These are phyloP conservation scores for Pleurotus djamor DNA, from an alignment of 768 basidiomycete species.

Conservation along the genomic window DNA sequence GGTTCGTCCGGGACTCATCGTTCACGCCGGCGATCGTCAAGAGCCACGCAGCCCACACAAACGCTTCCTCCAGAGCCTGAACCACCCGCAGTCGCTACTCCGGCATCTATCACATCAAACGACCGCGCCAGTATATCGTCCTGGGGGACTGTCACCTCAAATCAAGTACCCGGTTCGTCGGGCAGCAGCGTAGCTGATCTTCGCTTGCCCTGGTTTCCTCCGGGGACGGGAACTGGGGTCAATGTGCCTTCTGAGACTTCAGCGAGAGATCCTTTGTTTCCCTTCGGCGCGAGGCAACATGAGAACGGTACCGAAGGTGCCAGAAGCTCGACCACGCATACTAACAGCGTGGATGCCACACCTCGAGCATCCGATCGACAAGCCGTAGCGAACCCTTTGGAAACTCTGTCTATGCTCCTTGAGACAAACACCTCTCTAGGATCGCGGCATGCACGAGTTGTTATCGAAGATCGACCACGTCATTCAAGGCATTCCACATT, in stretches of 20 bases:
- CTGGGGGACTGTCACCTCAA: background rate
- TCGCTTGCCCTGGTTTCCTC: background rate
- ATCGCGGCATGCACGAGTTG: slow-evolving; percentile 4
- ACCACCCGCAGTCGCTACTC: background rate
- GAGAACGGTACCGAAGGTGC: slow-evolving; percentile 1
- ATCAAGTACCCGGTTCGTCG: background rate
- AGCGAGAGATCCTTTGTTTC: background rate
- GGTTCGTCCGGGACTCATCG: slow-evolving; percentile 3
- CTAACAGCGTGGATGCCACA: slow-evolving; percentile 4
- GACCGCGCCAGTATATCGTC: slow-evolving; percentile 2
- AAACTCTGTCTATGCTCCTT: slow-evolving; percentile 6
- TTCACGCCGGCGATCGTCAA: slow-evolving; percentile 2
- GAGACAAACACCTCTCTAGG: slow-evolving; percentile 1
- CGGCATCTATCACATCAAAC: background rate
- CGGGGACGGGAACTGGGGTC: background rate
- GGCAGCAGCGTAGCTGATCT: slow-evolving; percentile 6
- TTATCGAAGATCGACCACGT: slow-evolving; percentile 6
- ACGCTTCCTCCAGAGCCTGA: background rate
- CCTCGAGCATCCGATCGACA: slow-evolving; percentile 4
- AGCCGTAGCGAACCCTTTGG: background rate
- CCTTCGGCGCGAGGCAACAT: background rate
- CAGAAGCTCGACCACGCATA: background rate
- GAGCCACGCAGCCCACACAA: background rate
- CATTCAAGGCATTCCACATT: background rate
- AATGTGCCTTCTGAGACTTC: background rate